These are phyloP conservation scores for Peltaster fructicola DNA, from an alignment of 2,329 filamentous ascomycete genomes.

Conservation along the genomic window DNA sequence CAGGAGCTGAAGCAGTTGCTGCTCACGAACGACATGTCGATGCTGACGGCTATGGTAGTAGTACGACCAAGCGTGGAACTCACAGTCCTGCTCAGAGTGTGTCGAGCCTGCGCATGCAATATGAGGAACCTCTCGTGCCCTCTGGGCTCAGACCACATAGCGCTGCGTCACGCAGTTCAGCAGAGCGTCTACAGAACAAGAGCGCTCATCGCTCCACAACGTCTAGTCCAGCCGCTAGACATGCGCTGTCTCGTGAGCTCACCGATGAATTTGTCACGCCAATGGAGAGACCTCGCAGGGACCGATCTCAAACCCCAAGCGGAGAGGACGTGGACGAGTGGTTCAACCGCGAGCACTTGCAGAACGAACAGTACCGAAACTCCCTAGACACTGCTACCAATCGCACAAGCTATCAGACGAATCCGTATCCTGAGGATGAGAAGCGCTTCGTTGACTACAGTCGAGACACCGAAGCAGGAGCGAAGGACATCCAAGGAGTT, in stretches of 20 bases:
- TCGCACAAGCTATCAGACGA: conserved; percentile 25
- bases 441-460: conserved; percentile 32
- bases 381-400: conserved; percentile 18
- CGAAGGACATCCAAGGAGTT: conserved; percentile 46
- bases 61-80: conserved; percentile 36
- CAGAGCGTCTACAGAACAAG: conserved; percentile 39
- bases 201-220: conserved; percentile 40
- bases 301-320: conserved; percentile 15
- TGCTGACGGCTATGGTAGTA: conserved; percentile 16
- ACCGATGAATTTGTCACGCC: conserved; percentile 24
- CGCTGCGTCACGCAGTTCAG: conserved; percentile 35
- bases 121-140: conserved; percentile 35
- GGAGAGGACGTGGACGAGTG: conserved; percentile 29
- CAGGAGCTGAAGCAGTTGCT: conserved; percentile 34
- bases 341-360: conserved; percentile 36
- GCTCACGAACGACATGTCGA: conserved; percentile 37
- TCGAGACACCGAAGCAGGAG: conserved; percentile 32
- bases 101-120: conserved; percentile 42
- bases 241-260: conserved; percentile 35
- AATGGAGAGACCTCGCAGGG: conserved; percentile 22
- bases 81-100: conserved; percentile 79
- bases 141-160: conserved; percentile 16
- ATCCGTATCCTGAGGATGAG: conserved; percentile 36
- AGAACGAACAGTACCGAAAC: conserved; percentile 40
- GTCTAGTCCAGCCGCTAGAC: conserved; percentile 39